These are phyloP conservation scores for Aspergillus piperis DNA, from an alignment of 2,329 filamentous ascomycete genomes.

Conservation along the genomic window DNA sequence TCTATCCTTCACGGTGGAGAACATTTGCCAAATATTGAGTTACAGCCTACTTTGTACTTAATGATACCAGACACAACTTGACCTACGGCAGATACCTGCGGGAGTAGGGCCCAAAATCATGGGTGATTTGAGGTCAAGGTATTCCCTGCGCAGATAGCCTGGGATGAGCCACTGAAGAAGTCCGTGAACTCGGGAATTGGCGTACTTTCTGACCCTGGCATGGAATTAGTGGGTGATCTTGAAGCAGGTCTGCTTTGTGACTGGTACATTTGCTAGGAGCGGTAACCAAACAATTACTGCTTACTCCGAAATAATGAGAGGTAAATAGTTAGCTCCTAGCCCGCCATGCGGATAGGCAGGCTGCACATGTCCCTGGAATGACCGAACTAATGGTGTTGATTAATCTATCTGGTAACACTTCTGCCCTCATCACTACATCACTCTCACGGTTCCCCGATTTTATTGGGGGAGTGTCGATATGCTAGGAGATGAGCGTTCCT, in stretches of 20 bases:
- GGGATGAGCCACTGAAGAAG: background rate
- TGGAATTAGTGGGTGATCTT: slow-evolving; percentile 1
- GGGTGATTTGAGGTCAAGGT: background rate
- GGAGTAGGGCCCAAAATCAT: background rate
- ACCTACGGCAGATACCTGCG: background rate
- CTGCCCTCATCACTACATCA: slow-evolving; percentile 1
- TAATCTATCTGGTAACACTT: background rate
- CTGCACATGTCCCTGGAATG: background rate
- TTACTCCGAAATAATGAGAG: slow-evolving; percentile 1
- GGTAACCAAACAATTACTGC: background rate
- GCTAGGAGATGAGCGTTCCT: slow-evolving; percentile 7
- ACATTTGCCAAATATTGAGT: background rate
- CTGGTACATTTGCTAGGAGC: slow-evolving; percentile 6
- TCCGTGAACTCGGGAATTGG: background rate
- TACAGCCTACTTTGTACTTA: background rate
- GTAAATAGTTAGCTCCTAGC: background rate
- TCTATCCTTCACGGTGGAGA: background rate
- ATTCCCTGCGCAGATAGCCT: background rate
- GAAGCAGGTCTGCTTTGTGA: slow-evolving; percentile 4
- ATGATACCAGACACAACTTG: background rate
- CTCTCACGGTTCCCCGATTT: background rate
- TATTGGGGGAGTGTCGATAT: slow-evolving; percentile 8
- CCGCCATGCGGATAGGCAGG: background rate
- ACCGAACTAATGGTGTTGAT: background rate
- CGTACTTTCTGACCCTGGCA: slow-evolving; percentile 4